phyloP scores from a whole-genome alignment of 1,284 basidiomycete genomes.

The Vanrija pseudolonga region DNA sequence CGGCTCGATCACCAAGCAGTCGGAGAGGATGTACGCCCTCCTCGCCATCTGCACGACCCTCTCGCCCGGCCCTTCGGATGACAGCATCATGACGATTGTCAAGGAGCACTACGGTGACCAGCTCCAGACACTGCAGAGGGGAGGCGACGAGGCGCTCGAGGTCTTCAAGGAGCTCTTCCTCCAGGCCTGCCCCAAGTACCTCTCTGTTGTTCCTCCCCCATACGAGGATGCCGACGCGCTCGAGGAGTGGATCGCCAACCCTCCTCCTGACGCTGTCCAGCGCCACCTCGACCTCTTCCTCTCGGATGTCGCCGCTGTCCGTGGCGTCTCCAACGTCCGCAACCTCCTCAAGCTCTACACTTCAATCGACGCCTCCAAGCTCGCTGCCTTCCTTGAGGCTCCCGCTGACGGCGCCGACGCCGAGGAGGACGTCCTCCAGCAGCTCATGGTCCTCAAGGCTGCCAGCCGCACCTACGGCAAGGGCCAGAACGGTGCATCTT shows the following conservation, averaged over 20 bases:
- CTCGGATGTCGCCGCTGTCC: constrained; percentile 68
- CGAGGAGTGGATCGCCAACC: constrained; percentile 55
- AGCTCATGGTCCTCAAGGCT: constrained; percentile 95
- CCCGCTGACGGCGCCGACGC: constrained; percentile 19
- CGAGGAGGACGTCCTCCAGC: constrained; percentile 91
- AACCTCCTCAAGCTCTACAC: constrained; percentile 95
- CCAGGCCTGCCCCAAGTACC: constrained; percentile 94
- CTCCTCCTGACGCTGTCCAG: constrained; percentile 68
- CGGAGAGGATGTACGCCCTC: constrained; percentile 94
- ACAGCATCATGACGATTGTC: constrained; percentile 88
- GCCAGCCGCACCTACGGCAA: constrained; percentile 61
- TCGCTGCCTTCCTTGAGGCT: constrained; percentile 73
- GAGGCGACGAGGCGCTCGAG: constrained; percentile 64
- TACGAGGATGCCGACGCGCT: constrained; percentile 78
- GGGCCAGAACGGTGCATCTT: constrained; percentile 56
- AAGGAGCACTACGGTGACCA: constrained; percentile 93
- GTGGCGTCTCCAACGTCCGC: constrained; percentile 76
- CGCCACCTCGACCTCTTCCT: constrained; percentile 81
- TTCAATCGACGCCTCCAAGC: constrained; percentile 83
- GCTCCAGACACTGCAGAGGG: constrained; percentile 73
- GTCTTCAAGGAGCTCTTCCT: constrained; percentile 93
- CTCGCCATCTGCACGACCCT: constrained; percentile 90
- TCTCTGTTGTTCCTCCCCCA: constrained; percentile 86
- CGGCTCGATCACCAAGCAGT: constrained; percentile 97
- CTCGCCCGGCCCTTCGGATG: constrained; percentile 84